Conservation (phyloP, 352 stramenopile genomes). For the Phytophthora boehmeriae region DNA sequence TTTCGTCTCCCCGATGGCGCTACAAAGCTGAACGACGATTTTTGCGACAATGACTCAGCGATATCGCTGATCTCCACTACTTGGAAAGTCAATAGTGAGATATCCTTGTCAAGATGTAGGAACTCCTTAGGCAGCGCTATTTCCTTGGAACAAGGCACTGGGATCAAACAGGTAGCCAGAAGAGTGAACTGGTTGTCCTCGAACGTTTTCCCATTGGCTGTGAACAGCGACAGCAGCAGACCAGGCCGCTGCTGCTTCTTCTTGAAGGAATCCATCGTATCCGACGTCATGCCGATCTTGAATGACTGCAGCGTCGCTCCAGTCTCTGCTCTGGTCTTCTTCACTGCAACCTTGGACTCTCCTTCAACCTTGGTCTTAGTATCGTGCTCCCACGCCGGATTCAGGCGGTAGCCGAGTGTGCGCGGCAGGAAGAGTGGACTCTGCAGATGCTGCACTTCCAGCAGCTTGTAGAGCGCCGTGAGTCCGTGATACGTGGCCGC, state of each 20-base stretch:
- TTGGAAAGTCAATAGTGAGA: constrained; percentile 67
- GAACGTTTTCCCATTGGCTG: constrained; percentile 47
- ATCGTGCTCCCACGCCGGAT: constrained; percentile 33
- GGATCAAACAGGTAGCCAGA: constrained; percentile 63
- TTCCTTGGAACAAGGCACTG: constrained; percentile 69
- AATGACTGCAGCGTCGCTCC: constrained; percentile 54
- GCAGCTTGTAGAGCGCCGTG: constrained; percentile 84
- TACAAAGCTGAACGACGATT: constrained; percentile 48
- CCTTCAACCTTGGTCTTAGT: constrained; percentile 15
- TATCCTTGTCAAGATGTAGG: constrained; percentile 41
- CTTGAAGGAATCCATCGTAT: constrained; percentile 69
- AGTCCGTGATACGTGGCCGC: constrained; percentile 74
- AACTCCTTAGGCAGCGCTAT: constrained; percentile 54
- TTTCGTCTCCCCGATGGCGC: constrained; percentile 14
- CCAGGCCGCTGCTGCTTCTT: constrained; percentile 57
- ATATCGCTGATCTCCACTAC: constrained; percentile 67
- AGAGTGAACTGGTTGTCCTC: constrained; percentile 66
- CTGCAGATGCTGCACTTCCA: constrained; percentile 76
- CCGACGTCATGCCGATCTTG: constrained; percentile 71
- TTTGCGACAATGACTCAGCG: constrained; percentile 37
- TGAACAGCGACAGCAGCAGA: constrained; percentile 62
- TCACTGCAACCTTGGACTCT: constrained; percentile 1
- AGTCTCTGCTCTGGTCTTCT: constrained; percentile 11
- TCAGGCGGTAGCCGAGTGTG: constrained; percentile 77
- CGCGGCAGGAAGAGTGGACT: constrained; percentile 79